These are phyloP conservation scores for Viridothelium virens DNA, from an alignment of 495 filamentous ascomycete genomes.

Conservation along the genomic window DNA sequence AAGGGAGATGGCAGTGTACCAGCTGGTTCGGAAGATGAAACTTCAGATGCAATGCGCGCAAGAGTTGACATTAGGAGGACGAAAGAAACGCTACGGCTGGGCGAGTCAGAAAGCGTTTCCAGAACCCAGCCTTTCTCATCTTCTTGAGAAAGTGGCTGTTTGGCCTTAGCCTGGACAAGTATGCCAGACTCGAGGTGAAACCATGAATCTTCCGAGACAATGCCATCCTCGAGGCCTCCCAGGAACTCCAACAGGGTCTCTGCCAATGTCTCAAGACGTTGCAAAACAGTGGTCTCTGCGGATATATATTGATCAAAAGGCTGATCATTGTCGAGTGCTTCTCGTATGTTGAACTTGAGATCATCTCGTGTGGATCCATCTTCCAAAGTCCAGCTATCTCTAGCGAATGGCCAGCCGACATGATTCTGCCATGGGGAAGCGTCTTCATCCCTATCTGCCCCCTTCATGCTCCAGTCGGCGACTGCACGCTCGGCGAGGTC, in stretches of 20 bases:
- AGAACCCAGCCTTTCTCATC: constrained; percentile 61
- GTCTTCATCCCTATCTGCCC: constrained; percentile 25
- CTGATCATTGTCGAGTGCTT: constrained; percentile 61
- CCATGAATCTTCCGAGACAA: constrained; percentile 65
- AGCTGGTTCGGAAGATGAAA: constrained; percentile 14
- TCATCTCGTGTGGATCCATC: constrained; percentile 12
- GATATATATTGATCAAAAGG: constrained; percentile 51
- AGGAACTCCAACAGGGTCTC: constrained; percentile 66
- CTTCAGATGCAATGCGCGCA: constrained; percentile 28
- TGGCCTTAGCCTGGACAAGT: constrained; percentile 44
- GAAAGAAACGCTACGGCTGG: constrained; percentile 76
- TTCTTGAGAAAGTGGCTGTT: constrained; percentile 44
- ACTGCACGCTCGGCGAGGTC: constrained; percentile 61
- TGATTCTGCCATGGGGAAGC: constrained; percentile 52
- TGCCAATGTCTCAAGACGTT: constrained; percentile 61
- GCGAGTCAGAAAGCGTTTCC: constrained; percentile 61
- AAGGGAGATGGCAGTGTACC: not conserved
- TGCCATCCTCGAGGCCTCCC: constrained; percentile 61
- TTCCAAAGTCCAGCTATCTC: constrained; percentile 41
- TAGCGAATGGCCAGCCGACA: constrained; percentile 70
- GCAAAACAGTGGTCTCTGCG: constrained; percentile 50
- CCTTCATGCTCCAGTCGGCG: constrained; percentile 74
- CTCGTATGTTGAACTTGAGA: constrained; percentile 44
- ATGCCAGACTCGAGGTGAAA: constrained; percentile 58
- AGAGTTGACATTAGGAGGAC: constrained; percentile 79